Base-by-base conservation (phyloP, 78 protist genomes). In the Reticulomyxa filosa region DNA sequence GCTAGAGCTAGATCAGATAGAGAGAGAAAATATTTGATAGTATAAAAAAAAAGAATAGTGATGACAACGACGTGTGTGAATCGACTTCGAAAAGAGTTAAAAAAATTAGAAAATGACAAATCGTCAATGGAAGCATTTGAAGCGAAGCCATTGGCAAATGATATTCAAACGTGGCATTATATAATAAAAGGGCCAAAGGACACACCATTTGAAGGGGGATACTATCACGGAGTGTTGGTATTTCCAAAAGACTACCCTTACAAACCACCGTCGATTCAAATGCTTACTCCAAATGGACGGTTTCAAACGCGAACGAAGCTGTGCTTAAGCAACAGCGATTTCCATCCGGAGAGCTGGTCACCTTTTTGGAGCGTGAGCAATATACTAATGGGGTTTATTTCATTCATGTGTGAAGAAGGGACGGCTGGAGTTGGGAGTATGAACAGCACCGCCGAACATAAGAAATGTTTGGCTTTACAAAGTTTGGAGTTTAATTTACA, bases 301-400 rank as follows among this genome's bases (percentile, higher is more conserved):
- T 61, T 61, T 26, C 35, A 61, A 23, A 61, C 11, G 8, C 8
- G 20, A 11, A 61, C 32, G n/a, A 61, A 22, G 10, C 11, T 61
- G 11, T 61, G 65, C 65, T 61, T 61, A n/a, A 26, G 38, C 6
- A 61, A 37, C 53, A 25, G 38, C 38, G 65, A 61, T 32, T 61
- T 61, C 65, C 65, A 61, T 22, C 65, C 65, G 7, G 65, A 61
- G 65, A 61, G 38, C 65, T 61, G 65, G 65, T 37, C 33, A 10
- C 65, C 65, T 13, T 6, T 61, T 17, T 61, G 65, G 65, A 61
- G 65, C 10, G 65, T 61, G 8, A 37, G 53, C 20, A 25, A 27
- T 26, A 61, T 61, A 20, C 36, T 61, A 26, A 61, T 10, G 20
- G 65, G 38, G 11, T 10, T 61, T 11, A 37, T 61, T 37, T 61